These are phyloP conservation scores for Neurospora sp. DNA, from an alignment of 495 filamentous ascomycete species.

Conservation along the genomic window DNA sequence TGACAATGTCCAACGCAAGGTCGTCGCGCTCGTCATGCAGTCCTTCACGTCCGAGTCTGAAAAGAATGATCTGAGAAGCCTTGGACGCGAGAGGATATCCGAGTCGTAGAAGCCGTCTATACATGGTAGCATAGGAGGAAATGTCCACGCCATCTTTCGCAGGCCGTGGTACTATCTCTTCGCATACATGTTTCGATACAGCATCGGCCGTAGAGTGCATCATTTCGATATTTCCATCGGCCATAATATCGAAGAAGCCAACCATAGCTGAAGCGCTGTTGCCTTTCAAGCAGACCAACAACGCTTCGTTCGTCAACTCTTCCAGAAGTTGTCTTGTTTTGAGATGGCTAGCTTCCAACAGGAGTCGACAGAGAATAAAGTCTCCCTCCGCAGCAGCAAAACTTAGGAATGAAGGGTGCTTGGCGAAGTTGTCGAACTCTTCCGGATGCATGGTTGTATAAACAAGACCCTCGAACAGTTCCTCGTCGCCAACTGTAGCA, in stretches of 20 bases:
- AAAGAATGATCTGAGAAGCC: conserved; percentile 19
- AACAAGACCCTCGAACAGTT: conserved; percentile 50
- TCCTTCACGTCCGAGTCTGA: conserved; percentile 18
- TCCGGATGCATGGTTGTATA: conserved; percentile 68
- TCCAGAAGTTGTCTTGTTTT: not conserved
- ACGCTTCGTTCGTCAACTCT: conserved; percentile 3
- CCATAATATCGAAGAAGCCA: conserved; percentile 24
- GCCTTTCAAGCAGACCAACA: not conserved
- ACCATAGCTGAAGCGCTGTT: conserved; percentile 1
- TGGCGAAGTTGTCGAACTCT: conserved; percentile 49
- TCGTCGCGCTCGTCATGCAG: conserved; percentile 21
- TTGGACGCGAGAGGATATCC: conserved; percentile 5
- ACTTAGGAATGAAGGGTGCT: conserved; percentile 39
- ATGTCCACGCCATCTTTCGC: not conserved
- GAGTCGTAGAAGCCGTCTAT: conserved; percentile 3
- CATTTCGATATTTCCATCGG: conserved; percentile 5
- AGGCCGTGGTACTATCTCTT: not conserved
- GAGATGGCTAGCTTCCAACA: conserved; percentile 15
- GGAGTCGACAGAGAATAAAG: conserved; percentile 19
- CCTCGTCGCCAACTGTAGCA: conserved; percentile 41
- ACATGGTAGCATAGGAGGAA: conserved; percentile 8
- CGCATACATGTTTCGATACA: conserved; percentile 9
- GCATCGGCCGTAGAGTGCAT: not conserved
- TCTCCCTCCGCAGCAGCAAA: conserved; percentile 16
- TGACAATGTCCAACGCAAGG: conserved; percentile 16